phyloP scores from a whole-genome alignment of 345 rosid species.

The Linum lewisii region DNA sequence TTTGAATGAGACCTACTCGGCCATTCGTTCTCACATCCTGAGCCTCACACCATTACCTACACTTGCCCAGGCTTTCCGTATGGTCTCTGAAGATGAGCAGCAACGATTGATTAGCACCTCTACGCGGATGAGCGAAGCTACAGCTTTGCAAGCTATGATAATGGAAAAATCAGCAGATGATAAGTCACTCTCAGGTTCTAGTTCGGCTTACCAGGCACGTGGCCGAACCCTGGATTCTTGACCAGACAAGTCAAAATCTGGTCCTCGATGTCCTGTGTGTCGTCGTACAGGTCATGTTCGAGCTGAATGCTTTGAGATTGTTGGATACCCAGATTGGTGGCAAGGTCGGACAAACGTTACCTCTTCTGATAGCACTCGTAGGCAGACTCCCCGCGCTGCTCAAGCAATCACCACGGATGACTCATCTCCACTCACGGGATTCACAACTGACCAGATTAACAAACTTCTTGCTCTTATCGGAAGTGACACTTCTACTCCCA shows the following conservation, averaged over 20 bases:
- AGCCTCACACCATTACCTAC: neutral
- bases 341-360: too few species aligned
- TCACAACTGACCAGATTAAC: too few species aligned
- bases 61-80: neutral
- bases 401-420: too few species aligned
- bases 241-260: neutral
- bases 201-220: too few species aligned
- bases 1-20: neutral
- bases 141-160: neutral
- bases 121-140: neutral
- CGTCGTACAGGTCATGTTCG: neutral
- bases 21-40: neutral
- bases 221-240: too few species aligned
- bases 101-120: neutral
- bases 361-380: too few species aligned
- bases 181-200: too few species aligned
- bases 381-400: too few species aligned
- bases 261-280: neutral
- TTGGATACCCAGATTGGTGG: too few species aligned
- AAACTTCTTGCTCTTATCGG: too few species aligned
- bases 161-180: too few species aligned
- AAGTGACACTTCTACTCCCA: too few species aligned
- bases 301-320: neutral
- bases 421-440: neutral
- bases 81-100: neutral